A percentile compares a stretch with the other conserved stretches of the same genome.
Evolutionary conservation across 192 early-diverging fungal species (phyloP).

Genomic region (Gamsiella multidivaricata): DNA sequence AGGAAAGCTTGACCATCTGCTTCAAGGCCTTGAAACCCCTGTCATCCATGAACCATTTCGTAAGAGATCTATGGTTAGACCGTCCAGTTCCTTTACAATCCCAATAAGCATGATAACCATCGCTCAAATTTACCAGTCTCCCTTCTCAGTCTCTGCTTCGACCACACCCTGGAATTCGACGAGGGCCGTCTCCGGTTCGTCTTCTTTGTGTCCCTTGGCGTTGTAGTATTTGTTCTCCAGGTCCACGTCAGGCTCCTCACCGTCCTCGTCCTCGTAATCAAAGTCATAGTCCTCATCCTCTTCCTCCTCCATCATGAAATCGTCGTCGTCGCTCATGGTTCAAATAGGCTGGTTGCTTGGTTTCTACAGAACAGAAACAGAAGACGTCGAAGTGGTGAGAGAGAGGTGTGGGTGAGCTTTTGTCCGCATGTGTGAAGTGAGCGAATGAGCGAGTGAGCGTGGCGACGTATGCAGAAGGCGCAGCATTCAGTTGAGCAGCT

Average conservation of each 20-base stretch:
- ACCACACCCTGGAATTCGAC: slow-evolving; percentile 82
- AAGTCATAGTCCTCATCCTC: slow-evolving; percentile 87
- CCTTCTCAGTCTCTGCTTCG: slow-evolving; percentile 82
- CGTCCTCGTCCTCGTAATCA: slow-evolving; percentile 88
- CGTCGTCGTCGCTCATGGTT: slow-evolving; percentile 67
- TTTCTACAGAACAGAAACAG: slow-evolving; percentile 9
- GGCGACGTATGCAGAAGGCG: not conserved
- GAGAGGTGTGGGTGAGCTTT: not conserved
- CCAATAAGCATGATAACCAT: not conserved
- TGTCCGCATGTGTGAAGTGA: no score
- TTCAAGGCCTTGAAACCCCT: slow-evolving; percentile 94
- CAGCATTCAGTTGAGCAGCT: no score
- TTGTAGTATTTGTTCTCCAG: slow-evolving; percentile 92
- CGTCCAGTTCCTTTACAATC: no score
- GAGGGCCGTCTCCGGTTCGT: slow-evolving; percentile 77
- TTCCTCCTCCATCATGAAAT: slow-evolving; percentile 72
- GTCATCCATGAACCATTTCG: not conserved
- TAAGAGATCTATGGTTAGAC: not conserved
- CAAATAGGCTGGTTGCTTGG: no score
- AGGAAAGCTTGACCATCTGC: slow-evolving; percentile 86
- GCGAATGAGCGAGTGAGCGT: not conserved
- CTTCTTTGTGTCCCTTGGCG: slow-evolving; percentile 90
- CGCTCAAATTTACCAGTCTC: slow-evolving; percentile 75
- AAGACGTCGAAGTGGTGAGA: not conserved
- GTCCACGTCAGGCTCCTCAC: slow-evolving; percentile 83